Conservation (phyloP, 2,329 filamentous ascomycete species). For the Phialocephala subalpina region DNA sequence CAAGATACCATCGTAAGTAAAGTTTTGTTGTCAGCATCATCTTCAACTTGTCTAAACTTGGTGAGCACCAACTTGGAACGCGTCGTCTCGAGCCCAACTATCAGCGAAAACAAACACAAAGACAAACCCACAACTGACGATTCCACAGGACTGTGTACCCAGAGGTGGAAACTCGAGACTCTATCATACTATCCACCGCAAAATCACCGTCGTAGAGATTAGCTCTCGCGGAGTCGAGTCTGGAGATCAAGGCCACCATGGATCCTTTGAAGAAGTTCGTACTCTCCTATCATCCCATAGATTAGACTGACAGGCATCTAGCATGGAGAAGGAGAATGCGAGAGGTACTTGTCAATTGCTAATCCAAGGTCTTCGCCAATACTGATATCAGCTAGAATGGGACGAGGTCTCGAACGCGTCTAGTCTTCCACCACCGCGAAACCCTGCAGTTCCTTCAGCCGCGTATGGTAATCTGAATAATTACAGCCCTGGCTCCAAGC, state of each 20-base stretch:
- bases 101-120: not conserved
- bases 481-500: not conserved
- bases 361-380: not conserved
- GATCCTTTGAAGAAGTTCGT: constrained; percentile 5
- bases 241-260: not conserved
- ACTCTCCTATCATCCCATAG: not conserved
- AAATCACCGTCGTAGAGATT: not conserved
- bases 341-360: not conserved
- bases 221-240: not conserved
- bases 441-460: not conserved
- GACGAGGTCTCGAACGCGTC: not conserved
- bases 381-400: constrained; percentile 9
- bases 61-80: not conserved
- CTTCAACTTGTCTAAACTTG: not conserved
- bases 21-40: not conserved
- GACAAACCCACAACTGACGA: not conserved
- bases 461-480: not conserved
- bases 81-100: not conserved
- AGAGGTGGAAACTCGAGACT: not conserved
- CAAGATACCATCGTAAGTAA: not conserved
- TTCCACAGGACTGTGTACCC: not conserved
- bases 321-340: constrained; percentile 3
- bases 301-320: not conserved
- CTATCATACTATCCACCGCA: not conserved
- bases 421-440: not conserved